phyloP scores from a whole-genome alignment of 2,329 filamentous ascomycete genomes.

The Penicillium sclerotigenum region DNA sequence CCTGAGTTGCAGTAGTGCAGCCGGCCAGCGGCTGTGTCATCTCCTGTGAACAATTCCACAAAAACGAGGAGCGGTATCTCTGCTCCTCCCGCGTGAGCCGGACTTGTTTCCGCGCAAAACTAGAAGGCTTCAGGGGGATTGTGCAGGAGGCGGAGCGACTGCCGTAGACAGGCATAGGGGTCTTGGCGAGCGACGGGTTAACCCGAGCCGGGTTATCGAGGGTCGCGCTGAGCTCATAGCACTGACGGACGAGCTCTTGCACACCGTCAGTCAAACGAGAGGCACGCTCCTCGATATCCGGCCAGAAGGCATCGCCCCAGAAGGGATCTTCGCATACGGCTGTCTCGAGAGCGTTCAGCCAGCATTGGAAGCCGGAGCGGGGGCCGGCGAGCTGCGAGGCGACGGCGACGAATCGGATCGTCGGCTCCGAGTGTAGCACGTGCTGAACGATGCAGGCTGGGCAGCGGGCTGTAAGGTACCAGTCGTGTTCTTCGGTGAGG shows the following conservation, averaged over 20 bases:
- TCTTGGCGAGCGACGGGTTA: slow-evolving; percentile 16
- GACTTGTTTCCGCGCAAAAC: slow-evolving; percentile 32
- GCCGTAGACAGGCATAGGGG: slow-evolving; percentile 19
- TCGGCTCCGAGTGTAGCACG: slow-evolving; percentile 45
- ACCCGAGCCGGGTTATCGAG: slow-evolving; percentile 23
- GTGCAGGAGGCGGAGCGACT: slow-evolving; percentile 21
- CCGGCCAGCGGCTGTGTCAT: slow-evolving; percentile 20
- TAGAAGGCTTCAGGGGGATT: slow-evolving; percentile 30
- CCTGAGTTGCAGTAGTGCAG: slow-evolving; percentile 13
- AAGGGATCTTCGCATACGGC: slow-evolving; percentile 45
- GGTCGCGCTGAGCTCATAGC: slow-evolving; percentile 34
- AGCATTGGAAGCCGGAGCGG: slow-evolving; percentile 39
- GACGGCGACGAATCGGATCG: slow-evolving; percentile 43
- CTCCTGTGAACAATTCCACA: slow-evolving; percentile 24
- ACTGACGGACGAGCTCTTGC: slow-evolving; percentile 40
- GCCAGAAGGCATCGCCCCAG: slow-evolving; percentile 44
- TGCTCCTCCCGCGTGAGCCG: slow-evolving; percentile 37
- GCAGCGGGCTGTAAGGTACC: slow-evolving; percentile 56
- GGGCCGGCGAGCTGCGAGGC: slow-evolving; percentile 41
- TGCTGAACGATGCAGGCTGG: slow-evolving; percentile 47
- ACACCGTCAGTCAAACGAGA: slow-evolving; percentile 38
- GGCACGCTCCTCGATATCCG: slow-evolving; percentile 42
- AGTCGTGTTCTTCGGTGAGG: slow-evolving; percentile 55
- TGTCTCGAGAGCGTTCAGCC: slow-evolving; percentile 37
- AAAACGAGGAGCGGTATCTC: slow-evolving; percentile 25